Conservation (phyloP, 345 rosid species). For the Passiflora organensis region DNA sequence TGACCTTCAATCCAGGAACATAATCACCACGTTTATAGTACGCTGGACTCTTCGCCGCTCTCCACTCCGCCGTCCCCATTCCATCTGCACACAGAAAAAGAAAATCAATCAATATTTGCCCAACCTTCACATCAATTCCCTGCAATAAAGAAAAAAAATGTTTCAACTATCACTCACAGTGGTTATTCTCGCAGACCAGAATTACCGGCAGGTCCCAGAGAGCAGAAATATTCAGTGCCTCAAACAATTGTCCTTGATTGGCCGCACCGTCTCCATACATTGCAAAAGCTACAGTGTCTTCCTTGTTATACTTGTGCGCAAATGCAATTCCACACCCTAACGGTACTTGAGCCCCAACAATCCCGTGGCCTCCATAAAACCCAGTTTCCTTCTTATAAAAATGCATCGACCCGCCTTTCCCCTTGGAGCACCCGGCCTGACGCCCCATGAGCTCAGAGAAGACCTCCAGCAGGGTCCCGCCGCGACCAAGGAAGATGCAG, state of each 20-base stretch:
- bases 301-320: constrained; percentile 90
- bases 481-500: constrained; percentile 76
- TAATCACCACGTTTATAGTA: constrained; percentile 98
- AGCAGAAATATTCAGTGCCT: constrained; percentile 85
- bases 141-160: too few species aligned
- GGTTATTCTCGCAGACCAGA: constrained; percentile 95
- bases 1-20: constrained; percentile 96
- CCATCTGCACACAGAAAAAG: constrained; percentile 56
- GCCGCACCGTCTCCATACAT: constrained; percentile 98
- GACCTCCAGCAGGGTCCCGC: constrained; percentile 65
- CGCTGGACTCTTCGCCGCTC: constrained; percentile 86
- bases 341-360: constrained; percentile 96
- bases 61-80: constrained; percentile 99
- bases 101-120: too few species aligned
- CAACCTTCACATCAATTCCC: too few species aligned
- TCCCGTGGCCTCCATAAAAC: constrained; percentile 94
- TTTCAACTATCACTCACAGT: constrained; percentile 74
- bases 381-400: constrained; percentile 78
- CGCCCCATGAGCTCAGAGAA: constrained; percentile 97
- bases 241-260: constrained; percentile 94
- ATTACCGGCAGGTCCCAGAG: constrained; percentile 96
- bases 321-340: constrained; percentile 92
- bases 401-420: constrained; percentile 98
- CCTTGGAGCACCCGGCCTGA: constrained; percentile 71
- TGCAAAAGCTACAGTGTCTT: constrained; percentile 73